Conservation (phyloP, 2,329 filamentous ascomycete species). For the Pyrenophora tritici-repentis region DNA sequence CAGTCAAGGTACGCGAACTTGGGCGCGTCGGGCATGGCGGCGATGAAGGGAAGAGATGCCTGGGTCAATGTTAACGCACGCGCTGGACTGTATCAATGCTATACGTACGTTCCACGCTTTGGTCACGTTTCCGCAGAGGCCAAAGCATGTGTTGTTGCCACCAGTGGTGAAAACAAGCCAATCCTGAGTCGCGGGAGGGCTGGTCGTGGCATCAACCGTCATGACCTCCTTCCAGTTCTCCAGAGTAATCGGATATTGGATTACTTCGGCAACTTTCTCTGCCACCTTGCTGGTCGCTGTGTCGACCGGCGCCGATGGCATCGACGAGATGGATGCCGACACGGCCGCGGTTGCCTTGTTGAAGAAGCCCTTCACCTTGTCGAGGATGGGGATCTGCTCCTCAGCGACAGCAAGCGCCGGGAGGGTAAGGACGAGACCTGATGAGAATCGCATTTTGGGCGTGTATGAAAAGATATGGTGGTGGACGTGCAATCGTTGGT, state of each 20-base stretch:
- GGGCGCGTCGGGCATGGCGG: constrained; percentile 64
- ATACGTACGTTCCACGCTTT: constrained; percentile 59
- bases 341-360: constrained; percentile 61
- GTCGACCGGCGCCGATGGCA: constrained; percentile 47
- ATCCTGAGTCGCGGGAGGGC: constrained; percentile 67
- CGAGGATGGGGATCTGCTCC: constrained; percentile 65
- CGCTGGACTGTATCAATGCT: neutral
- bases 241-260: constrained; percentile 65
- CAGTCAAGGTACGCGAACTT: constrained; percentile 74
- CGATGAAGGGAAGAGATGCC: constrained; percentile 68
- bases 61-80: constrained; percentile 36
- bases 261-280: constrained; percentile 57
- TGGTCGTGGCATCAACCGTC: constrained; percentile 61
- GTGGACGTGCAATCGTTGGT: constrained; percentile 4
- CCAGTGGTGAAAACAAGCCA: constrained; percentile 78
- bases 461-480: constrained; percentile 14
- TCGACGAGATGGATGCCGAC: constrained; percentile 56
- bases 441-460: constrained; percentile 57
- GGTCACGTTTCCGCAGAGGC: constrained; percentile 68
- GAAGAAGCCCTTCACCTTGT: constrained; percentile 62
- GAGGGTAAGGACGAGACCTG: constrained; percentile 57
- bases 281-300: constrained; percentile 58
- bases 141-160: constrained; percentile 78
- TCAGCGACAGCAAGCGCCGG: constrained; percentile 58
- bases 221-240: constrained; percentile 74